phyloP scores from a whole-genome alignment of 352 stramenopile species.

The Nothophytophthora sp. region DNA sequence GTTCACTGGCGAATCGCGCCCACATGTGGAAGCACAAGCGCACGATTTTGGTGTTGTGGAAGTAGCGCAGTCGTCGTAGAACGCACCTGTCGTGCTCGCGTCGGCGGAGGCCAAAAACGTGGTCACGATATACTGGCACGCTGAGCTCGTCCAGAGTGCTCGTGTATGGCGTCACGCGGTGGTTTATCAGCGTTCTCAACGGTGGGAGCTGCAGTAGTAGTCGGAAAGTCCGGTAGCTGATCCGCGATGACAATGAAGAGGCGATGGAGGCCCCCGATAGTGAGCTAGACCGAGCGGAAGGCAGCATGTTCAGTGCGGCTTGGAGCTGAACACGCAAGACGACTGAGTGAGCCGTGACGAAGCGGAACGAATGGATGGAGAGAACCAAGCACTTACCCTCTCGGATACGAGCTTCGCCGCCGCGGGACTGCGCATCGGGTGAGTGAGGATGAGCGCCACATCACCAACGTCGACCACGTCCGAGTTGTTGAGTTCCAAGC shows the following conservation, averaged over 20 bases:
- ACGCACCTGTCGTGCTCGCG: slow-evolving; percentile 48
- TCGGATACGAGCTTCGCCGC: slow-evolving; percentile 53
- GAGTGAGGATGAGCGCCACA: slow-evolving; percentile 53
- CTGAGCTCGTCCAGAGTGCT: slow-evolving; percentile 58
- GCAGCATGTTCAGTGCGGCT: slow-evolving; percentile 43
- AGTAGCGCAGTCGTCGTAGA: slow-evolving; percentile 53
- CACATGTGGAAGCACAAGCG: slow-evolving; percentile 46
- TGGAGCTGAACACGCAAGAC: slow-evolving; percentile 47
- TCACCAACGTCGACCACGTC: slow-evolving; percentile 39
- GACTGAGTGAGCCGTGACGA: no score
- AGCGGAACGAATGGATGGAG: no score
- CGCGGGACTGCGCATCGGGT: slow-evolving; percentile 48
- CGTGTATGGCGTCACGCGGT: slow-evolving; percentile 40
- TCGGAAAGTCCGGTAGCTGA: slow-evolving; percentile 48
- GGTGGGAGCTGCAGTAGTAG: slow-evolving; percentile 42
- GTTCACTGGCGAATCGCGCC: slow-evolving; percentile 30
- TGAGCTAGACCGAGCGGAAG: slow-evolving; percentile 19
- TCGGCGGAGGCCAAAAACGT: slow-evolving; percentile 47
- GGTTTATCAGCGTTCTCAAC: slow-evolving; percentile 42
- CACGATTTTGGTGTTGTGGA: slow-evolving; percentile 40
- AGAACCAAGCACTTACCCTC: slow-evolving; percentile 23
- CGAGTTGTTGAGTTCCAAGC: slow-evolving; percentile 40
- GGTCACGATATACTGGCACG: slow-evolving; percentile 49
- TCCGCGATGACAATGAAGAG: slow-evolving; percentile 34
- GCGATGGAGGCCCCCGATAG: slow-evolving; percentile 16